Evolutionary conservation across 2,329 filamentous ascomycete species (phyloP), one percentile per base, ranked within the genome.

Genomic region (Sarocladium kiliense): DNA sequence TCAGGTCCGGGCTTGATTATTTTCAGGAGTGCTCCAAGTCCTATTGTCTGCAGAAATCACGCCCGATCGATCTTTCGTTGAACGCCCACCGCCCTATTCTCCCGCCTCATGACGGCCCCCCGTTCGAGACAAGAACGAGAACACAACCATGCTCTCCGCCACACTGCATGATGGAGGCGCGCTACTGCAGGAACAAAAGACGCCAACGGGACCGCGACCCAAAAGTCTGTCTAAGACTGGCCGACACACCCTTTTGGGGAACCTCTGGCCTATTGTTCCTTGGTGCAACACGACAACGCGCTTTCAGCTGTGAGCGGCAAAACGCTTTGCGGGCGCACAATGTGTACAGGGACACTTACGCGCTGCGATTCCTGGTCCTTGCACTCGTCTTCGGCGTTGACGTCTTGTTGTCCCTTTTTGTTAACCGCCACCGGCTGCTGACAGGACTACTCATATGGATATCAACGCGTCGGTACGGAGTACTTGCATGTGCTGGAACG

Each of bases 191-290:
- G 44, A 21, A 49, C 44, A 32, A 18, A 19, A 16, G 36, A 39
- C 36, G 36, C 36, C 41, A 25, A 11, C n/a, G 16, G 16, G 41
- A 44, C 41, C 18, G 21, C 41, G 21, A 27, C 44, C 44, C 44
- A 47, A 30, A 47, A 47, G 44, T 30, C 44, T 47, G 44, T 47
- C 44, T 47, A 27, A 47, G 44, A 47, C 44, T 47, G 44, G 44
- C 44, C 44, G 44, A 47, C 23, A 47, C 23, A 47, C 44, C 27
- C 3, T 44, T 25, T 25, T 44, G 18, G 30, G 30, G 23, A 47
- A 47, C 23, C 44, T 47, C 10, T 3, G 25, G 7, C 23, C 25
- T 18, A 47, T 47, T 47, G 44, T 47, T 23, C 44, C 7, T 47
- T 18, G 7, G 44, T 47, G 44, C 44, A n/a, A 47, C 44, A 47